These are phyloP conservation scores for Alternaria infectoria DNA, from an alignment of 2,329 filamentous ascomycete genomes.

Conservation along the genomic window DNA sequence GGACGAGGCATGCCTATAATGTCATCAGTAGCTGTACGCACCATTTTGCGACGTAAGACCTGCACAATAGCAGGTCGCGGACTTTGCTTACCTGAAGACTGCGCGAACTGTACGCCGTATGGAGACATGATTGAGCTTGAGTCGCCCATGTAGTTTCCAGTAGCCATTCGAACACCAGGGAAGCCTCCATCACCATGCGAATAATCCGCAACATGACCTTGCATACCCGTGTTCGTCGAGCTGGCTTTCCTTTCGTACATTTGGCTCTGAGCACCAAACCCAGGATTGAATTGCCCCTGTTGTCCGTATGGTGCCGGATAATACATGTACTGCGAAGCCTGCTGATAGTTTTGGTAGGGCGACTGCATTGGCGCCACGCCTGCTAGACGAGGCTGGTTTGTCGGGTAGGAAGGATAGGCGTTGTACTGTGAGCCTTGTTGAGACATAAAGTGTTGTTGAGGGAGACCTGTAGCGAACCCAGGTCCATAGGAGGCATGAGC, in stretches of 20 bases:
- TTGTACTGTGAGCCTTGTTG: slow-evolving; percentile 31
- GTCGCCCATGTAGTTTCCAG: slow-evolving; percentile 24
- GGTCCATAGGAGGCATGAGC: slow-evolving; percentile 35
- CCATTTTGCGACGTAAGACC: not conserved
- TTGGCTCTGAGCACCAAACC: slow-evolving; percentile 32
- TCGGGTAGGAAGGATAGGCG: slow-evolving; percentile 30
- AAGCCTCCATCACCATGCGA: slow-evolving; percentile 29
- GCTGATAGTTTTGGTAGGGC: slow-evolving; percentile 40
- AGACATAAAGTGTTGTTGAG: slow-evolving; percentile 37
- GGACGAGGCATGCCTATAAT: slow-evolving; percentile 27
- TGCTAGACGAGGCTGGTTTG: slow-evolving; percentile 34
- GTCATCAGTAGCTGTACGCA: not conserved
- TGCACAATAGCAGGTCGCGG: not conserved
- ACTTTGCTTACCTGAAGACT: slow-evolving; percentile 28
- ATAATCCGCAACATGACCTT: slow-evolving; percentile 29
- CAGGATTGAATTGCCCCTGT: slow-evolving; percentile 35
- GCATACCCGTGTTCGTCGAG: slow-evolving; percentile 23
- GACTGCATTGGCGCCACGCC: slow-evolving; percentile 29
- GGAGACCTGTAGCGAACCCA: slow-evolving; percentile 35
- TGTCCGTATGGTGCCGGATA: slow-evolving; percentile 42
- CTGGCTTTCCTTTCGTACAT: slow-evolving; percentile 42
- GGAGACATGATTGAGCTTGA: slow-evolving; percentile 20
- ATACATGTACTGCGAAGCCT: slow-evolving; percentile 44
- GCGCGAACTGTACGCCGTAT: slow-evolving; percentile 21
- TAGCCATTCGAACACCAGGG: slow-evolving; percentile 17